Evolutionary conservation across 2,329 filamentous ascomycete species (phyloP).

Genomic region (Alternaria dauci): DNA sequence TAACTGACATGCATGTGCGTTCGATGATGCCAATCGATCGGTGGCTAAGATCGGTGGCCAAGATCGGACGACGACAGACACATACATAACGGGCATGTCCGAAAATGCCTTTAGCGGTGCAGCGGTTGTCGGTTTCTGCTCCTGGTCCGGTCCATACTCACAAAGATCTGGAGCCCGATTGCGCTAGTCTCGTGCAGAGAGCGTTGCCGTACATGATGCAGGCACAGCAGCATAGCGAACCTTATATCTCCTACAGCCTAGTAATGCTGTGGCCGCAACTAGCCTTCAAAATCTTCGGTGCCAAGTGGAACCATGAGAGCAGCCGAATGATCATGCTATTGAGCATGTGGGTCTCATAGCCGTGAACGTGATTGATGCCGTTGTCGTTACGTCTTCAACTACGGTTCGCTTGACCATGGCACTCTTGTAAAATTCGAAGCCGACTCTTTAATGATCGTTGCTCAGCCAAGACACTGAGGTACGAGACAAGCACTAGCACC

Average conservation of each 20-base stretch:
- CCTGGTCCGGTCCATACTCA: neutral
- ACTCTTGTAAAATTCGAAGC: conserved; percentile 9
- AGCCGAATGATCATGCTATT: neutral
- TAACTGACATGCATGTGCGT: conserved; percentile 16
- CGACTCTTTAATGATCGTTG: neutral
- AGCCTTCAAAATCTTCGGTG: conserved; percentile 34
- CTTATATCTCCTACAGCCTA: conserved; percentile 20
- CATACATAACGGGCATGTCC: neutral
- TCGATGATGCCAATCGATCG: conserved; percentile 35
- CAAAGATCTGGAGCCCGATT: neutral
- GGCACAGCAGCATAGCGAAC: conserved; percentile 27
- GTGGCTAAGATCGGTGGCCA: conserved; percentile 42
- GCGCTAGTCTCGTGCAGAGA: conserved; percentile 13
- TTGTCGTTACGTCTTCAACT: too few relatives aligned
- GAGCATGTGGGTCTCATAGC: neutral
- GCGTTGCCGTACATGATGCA: conserved; percentile 22
- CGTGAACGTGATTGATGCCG: neutral
- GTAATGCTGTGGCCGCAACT: conserved; percentile 30
- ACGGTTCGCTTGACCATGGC: conserved; percentile 9
- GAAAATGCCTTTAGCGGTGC: neutral
- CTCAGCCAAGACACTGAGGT: conserved; percentile 17
- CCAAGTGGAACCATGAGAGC: conserved; percentile 17
- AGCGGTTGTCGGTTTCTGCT: conserved; percentile 1
- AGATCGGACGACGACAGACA: conserved; percentile 21
- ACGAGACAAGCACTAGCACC: conserved; percentile 43